Evolutionary conservation across 2,329 filamentous ascomycete genomes (phyloP).

Genomic region (Penicillium freii): DNA sequence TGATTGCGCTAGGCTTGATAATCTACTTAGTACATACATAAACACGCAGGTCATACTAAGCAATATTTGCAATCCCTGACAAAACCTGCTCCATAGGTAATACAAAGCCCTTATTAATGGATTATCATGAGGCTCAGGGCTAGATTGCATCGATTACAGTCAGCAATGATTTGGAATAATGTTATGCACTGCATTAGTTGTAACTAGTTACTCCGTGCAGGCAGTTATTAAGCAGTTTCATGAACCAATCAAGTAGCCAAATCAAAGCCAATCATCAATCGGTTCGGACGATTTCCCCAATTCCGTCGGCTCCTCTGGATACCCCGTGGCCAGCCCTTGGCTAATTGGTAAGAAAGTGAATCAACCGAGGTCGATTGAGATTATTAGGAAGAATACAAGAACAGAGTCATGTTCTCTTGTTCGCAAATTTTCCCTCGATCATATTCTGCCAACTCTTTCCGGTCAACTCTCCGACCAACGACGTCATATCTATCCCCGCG

Average conservation of each 20-base stretch:
- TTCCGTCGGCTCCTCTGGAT: constrained; percentile 10
- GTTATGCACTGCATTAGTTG: neutral
- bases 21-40: neutral
- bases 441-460: constrained; percentile 6
- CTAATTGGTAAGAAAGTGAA: constrained; percentile 19
- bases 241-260: constrained; percentile 14
- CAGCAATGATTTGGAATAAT: neutral
- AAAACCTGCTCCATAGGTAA: neutral
- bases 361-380: constrained; percentile 10
- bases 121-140: neutral
- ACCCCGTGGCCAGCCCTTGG: constrained; percentile 17
- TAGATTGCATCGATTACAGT: neutral
- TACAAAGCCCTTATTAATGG: neutral
- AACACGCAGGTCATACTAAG: neutral
- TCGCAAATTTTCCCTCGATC: neutral
- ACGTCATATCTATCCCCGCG: constrained; percentile 18
- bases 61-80: neutral
- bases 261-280: constrained; percentile 1
- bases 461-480: constrained; percentile 2
- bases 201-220: neutral
- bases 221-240: neutral
- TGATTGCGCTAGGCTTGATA: too few species aligned
- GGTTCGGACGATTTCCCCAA: constrained; percentile 9
- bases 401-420: constrained; percentile 6
- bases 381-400: constrained; percentile 11